Conservation (phyloP, 2,329 filamentous ascomycete genomes). For the Aurifilum marmelostoma region DNA sequence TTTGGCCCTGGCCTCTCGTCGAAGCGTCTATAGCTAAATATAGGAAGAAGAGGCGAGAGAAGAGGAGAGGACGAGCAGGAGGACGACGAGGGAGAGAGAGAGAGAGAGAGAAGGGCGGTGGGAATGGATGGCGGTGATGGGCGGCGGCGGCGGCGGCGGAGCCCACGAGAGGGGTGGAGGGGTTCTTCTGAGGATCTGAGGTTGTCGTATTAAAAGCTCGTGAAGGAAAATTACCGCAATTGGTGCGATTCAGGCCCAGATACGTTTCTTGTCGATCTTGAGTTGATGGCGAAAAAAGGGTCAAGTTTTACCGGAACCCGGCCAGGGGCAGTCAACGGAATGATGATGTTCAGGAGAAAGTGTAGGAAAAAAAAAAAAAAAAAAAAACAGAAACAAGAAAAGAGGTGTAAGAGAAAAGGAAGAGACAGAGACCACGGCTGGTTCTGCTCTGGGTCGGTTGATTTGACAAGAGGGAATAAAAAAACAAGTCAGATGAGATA, state of each 20-base stretch:
- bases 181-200: background rate
- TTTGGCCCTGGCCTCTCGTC: background rate
- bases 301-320: conserved; percentile 19
- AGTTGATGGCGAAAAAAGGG: background rate
- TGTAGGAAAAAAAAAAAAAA: conserved; percentile 4
- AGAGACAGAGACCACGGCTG: background rate
- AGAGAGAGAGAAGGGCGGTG: background rate
- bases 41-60: background rate
- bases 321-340: conserved; percentile 26
- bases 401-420: too few species aligned
- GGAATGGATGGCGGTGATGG: background rate
- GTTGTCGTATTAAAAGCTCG: conserved; percentile 1
- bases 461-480: background rate
- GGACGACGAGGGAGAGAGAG: too few species aligned
- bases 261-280: conserved; percentile 22
- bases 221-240: conserved; percentile 12
- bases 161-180: background rate
- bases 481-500: background rate
- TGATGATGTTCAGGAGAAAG: conserved; percentile 27
- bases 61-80: background rate
- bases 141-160: background rate
- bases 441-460: background rate
- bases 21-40: conserved; percentile 9
- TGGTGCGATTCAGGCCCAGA: conserved; percentile 9
- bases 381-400: too few species aligned